Percentiles rank a stretch among this genome's conserved stretches.
phyloP scores from a whole-genome alignment of 177 flowering plant genomes.

The Vitis hybrid region DNA sequence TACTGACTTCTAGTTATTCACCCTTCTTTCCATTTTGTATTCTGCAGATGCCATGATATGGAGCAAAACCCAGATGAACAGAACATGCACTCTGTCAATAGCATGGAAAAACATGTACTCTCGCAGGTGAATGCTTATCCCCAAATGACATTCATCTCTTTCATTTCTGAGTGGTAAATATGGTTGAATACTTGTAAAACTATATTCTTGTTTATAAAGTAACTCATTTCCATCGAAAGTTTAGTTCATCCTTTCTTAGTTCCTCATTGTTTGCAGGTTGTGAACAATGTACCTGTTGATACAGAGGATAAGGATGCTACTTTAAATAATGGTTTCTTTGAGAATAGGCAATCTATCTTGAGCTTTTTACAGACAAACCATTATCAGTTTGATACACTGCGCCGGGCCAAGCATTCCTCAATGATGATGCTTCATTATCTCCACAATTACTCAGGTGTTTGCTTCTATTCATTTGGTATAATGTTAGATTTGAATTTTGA shows the following conservation, averaged over 20 bases:
- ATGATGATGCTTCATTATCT: slow-evolving; percentile 61
- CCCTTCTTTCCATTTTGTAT: neutral
- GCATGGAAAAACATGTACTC: slow-evolving; percentile 32
- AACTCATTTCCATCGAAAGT: too few species aligned
- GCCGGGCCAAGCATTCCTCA: slow-evolving; percentile 64
- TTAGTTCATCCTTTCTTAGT: neutral
- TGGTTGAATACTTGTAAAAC: too few species aligned
- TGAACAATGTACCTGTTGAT: slow-evolving; percentile 27
- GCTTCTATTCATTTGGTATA: too few species aligned
- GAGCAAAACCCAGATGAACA: slow-evolving; percentile 13
- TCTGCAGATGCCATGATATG: slow-evolving; percentile 40
- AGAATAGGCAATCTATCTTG: slow-evolving; percentile 36
- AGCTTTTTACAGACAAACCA: slow-evolving; percentile 43
- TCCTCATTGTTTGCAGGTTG: slow-evolving; percentile 29
- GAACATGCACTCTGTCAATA: slow-evolving; percentile 21
- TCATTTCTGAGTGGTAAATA: too few species aligned
- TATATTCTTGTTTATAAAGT: too few species aligned
- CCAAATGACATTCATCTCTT: neutral
- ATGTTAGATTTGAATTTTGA: too few species aligned
- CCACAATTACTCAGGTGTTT: slow-evolving; percentile 5
- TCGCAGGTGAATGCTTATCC: slow-evolving; percentile 21
- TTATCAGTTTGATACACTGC: slow-evolving; percentile 55
- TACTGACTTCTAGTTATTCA: neutral
- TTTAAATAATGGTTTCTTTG: slow-evolving; percentile 30
- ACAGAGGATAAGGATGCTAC: slow-evolving; percentile 38